Evolutionary conservation across 2,329 filamentous ascomycete genomes (phyloP), one percentile per base, ranked within the genome.

Genomic region (Curvularia sp.): DNA sequence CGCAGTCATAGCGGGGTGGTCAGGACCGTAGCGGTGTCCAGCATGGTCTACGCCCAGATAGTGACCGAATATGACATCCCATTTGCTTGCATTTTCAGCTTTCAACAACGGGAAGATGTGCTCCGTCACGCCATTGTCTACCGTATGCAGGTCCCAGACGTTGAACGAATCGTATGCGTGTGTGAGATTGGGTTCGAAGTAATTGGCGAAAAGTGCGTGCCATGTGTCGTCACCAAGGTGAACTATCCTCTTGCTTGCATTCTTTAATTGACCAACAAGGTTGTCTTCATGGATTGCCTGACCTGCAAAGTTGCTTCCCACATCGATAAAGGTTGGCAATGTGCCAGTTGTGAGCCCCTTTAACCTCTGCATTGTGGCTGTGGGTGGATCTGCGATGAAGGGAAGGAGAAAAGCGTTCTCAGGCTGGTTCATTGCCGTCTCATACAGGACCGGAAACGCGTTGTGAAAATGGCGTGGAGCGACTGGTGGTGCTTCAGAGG

Each of bases 211-310:
- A 15, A 99, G 81, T 42, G 92, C 85, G 65, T 93, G 91, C 95
- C 95, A 99, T 4, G 95, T 99, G 78, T 99, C 94, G 75, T 99
- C 95, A n/a, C 95, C 95, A 36, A 99, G 81, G 71, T 99, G 96
- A 5, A 93, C 95, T 66, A 99, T 86, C 63, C 85, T 91, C 82
- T 92, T 90, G 34, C 87, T 87, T 15, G 86, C 84, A 67, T 83
- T 80, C 55, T 81, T 83, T 60, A 91, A 69, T 69, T 91, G 89
- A 53, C 84, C 83, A 13, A 92, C 80, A 45, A 91, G 66, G 65
- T 91, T 92, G 75, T 99, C 95, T 80, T 99, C 95, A 56, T 97
- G 93, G 67, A 99, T 97, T 5, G 92, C 92, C 3, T 91, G 96
- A 2, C 95, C 95, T 0, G 92, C 93, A 77, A 99, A 99, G 78